Base-by-base conservation (phyloP, 176 grass and related monocot genomes). In the Ampelocalamus luodianensis region DNA sequence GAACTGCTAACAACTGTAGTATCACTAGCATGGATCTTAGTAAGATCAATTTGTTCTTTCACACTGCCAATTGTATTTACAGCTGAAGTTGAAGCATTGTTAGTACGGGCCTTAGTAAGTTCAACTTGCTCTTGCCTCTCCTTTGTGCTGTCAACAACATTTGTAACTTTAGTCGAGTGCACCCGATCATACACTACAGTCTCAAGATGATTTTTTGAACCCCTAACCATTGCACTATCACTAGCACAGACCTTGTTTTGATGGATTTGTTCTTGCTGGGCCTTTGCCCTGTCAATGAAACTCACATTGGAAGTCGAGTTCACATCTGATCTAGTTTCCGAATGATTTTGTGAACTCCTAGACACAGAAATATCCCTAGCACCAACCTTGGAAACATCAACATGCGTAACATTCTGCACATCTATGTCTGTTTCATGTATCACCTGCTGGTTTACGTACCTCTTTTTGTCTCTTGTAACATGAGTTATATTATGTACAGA, bases 401-500 rank as follows among this genome's bases (percentile, higher is more conserved):
- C 51, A 50, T 80, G 78, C 71, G 80, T 87, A 85, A 74, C 71
- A 78, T 92, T 90, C 74, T 89, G 87, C 74, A 85, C 83, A 39
- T 85, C 85, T 69, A 87, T 51, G 69, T 93, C 89, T 27, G 77
- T 81, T 76, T 85, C 81, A 87, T 87, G 78, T 79, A 90, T 61
- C 26, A 88, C 81, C 81, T 83, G 79, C 65, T 98, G 79, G 63
- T 92, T 93, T 86, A 87, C 63, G 67, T 83, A 80, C 59, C 70
- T 95, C 82, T 40, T 89, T 16, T 90, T 93, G 64, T 94, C 95
- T 81, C 85, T 88, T 76, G 65, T 83, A 78, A 91, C 61, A 53
- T 91, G 83, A 92, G 79, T 83, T 76, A 83, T 85, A 87, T 79
- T 92, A 22, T 88, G 85, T 58, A 87, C 17, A 22, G 83, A 76